Conservation (phyloP, 805 yeast species). For the Barnettozyma wickerhamii region DNA sequence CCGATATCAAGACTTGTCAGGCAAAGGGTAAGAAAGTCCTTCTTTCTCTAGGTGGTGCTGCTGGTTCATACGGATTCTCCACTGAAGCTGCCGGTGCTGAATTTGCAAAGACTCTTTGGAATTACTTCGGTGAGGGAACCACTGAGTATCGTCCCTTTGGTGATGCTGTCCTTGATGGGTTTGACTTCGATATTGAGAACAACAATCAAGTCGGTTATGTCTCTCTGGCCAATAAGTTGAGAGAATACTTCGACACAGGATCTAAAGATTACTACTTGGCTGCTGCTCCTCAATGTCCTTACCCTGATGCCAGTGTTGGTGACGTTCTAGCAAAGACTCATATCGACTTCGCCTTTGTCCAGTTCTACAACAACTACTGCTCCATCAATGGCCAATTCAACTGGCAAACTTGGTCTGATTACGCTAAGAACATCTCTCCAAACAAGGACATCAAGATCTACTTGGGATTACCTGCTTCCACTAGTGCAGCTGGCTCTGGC, state of each 20-base stretch:
- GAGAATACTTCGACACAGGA: conserved; percentile 50
- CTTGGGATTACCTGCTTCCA: conserved; percentile 71
- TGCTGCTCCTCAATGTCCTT: conserved; percentile 92
- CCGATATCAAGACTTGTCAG: conserved; percentile 78
- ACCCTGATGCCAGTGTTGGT: conserved; percentile 72
- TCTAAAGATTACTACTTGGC: conserved; percentile 67
- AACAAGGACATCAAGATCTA: conserved; percentile 66
- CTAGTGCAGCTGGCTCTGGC: conserved; percentile 57
- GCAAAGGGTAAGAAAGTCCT: conserved; percentile 71
- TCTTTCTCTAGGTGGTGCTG: conserved; percentile 72
- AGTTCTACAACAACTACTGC: conserved; percentile 87
- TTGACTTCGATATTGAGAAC: conserved; percentile 87
- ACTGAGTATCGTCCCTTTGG: conserved; percentile 59
- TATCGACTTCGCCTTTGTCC: conserved; percentile 79
- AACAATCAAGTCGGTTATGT: conserved; percentile 58
- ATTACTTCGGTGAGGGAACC: conserved; percentile 59
- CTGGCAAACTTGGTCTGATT: conserved; percentile 70
- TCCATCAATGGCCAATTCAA: conserved; percentile 51
- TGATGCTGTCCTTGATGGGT: conserved; percentile 80
- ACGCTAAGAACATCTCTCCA: conserved; percentile 53
- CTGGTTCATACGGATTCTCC: conserved; percentile 82
- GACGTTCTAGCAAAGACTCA: conserved; percentile 52
- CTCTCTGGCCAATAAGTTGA: conserved; percentile 48
- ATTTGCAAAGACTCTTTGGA: conserved; percentile 58
- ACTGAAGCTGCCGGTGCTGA: conserved; percentile 70